Base-by-base conservation (phyloP, 2,329 filamentous ascomycete genomes). In the Colletotrichum magnum region DNA sequence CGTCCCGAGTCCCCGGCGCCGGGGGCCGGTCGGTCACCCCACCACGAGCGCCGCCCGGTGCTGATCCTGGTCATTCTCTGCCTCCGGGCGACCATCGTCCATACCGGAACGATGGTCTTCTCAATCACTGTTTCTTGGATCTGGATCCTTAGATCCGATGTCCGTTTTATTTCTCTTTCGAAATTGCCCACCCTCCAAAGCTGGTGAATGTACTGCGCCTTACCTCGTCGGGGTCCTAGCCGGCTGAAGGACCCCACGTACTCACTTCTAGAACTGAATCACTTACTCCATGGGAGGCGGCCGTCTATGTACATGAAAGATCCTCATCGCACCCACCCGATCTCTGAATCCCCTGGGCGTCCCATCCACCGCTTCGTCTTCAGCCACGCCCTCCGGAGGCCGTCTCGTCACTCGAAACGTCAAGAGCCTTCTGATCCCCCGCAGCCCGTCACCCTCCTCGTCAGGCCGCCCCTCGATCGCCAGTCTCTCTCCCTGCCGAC, bases 401-500 rank as follows among this genome's bases (percentile, higher is more conserved):
- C 16, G 5, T 16, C 41, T 43, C 10, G 41, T 43, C 13, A 21
- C 21, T 21, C 13, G 21, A 47, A 32, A 58, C n/a, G 56, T 43
- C 41, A 4, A 6, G 24, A 28, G 16, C 12, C 41, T 58, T n/a
- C 5, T 16, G 9, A 24, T 18, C 28, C 16, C 41, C 16, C 21
- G 10, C 16, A 12, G 18, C 54, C 9, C n/a, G 18, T 43, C 41
- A 4, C 4, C 48, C 48, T 51, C 50, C 26, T 28, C 24, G 12
- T 2, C 15, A 21, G 24, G 21, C 50, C 12, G 10, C n/a, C 50
- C 48, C 48, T 52, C 50, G 24, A 52, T 52, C 21, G 50, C 50
- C 24, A 21, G 21, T 16, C 50, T 28, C 50, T 24, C 16, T 5
- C n/a, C 24, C 9, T 52, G 77, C 74, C 21, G 71, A 79, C 68